Evolutionary conservation across 2,329 filamentous ascomycete species (phyloP).

Genomic region (Boeremia lycopersici): DNA sequence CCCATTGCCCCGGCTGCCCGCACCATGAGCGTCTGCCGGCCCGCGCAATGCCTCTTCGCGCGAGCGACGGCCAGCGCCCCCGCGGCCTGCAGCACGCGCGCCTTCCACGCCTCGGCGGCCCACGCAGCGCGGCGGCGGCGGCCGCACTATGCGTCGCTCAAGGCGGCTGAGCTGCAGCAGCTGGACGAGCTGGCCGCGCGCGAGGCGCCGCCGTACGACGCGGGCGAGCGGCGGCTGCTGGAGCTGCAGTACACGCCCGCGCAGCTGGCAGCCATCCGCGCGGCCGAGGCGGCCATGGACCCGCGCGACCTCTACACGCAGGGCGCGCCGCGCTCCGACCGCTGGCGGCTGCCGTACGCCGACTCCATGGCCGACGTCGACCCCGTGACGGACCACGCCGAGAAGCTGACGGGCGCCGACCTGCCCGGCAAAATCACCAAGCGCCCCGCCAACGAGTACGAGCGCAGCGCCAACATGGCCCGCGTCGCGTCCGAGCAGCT

Average conservation of each 20-base stretch:
- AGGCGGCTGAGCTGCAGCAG: constrained; percentile 48
- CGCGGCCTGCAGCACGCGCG: constrained; percentile 44
- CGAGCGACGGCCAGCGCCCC: constrained; percentile 30
- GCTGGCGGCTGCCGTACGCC: constrained; percentile 71
- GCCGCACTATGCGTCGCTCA: constrained; percentile 53
- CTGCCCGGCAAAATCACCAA: constrained; percentile 32
- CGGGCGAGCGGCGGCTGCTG: constrained; percentile 55
- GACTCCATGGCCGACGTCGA: constrained; percentile 79
- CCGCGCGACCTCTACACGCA: constrained; percentile 75
- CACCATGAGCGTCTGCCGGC: constrained; percentile 52
- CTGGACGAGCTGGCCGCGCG: constrained; percentile 39
- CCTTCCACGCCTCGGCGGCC: constrained; percentile 49
- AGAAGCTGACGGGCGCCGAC: constrained; percentile 47
- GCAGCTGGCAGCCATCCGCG: constrained; percentile 81
- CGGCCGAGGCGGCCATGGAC: constrained; percentile 78
- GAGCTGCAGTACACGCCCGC: constrained; percentile 74
- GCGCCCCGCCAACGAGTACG: constrained; percentile 38
- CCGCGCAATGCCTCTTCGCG: constrained; percentile 51
- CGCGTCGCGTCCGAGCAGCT: constrained; percentile 43
- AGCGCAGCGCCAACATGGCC: constrained; percentile 40
- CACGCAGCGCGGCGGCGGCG: constrained; percentile 44
- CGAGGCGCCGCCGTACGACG: constrained; percentile 67
- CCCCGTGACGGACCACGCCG: constrained; percentile 70
- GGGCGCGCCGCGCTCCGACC: constrained; percentile 73
- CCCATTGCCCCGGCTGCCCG: constrained; percentile 13